Base-by-base conservation (phyloP, 148 eudicot genomes). In the Polygonum aviculare region DNA sequence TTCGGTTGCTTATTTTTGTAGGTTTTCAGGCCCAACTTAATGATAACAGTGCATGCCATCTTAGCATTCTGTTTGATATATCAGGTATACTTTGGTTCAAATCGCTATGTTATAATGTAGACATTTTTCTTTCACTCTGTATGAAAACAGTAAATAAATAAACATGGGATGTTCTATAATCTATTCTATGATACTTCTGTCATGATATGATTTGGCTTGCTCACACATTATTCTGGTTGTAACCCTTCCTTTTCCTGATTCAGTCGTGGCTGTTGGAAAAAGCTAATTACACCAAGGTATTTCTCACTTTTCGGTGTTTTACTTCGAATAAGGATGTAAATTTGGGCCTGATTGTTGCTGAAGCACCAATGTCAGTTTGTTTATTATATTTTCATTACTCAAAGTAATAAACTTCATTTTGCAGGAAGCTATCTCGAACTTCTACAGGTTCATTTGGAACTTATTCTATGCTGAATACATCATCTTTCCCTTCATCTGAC, bases 371-470 rank as follows among this genome's bases (percentile, higher is more conserved):
- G 44, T 36, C 41, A 14, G 9, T 65, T 65, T 6, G 12, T 0
- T 35, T 67, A 26, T 15, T 67, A 18, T 33, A 15, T 65, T 26
- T 26, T 26, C 41, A 40, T 14, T 33, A 67, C 45, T 67, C 40
- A 16, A 16, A 14, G 44, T 67, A 9, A 9, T 65, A 10, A 67
- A 36, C 72, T 15, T 67, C 44, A 36, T 51, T 59, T 85, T 89
- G 85, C 98, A 94, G 98, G 98, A 94, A 72, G 94, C 96, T 69
- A 94, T 94, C 79, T 84, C 96, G 18, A 90, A 78, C 49, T 94
- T 81, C 83, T 94, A 94, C 84, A 87, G 94, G 69, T 94, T 92
- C 76, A 89, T 94, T 59, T 94, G 98, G 98, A 92, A 94, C 82
- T 88, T 92, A 39, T 94, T 94, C 76, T 94, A 94, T 79, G 83